Evolutionary conservation across 805 yeast species (phyloP).

Genomic region (Barnettozyma siamensis): DNA sequence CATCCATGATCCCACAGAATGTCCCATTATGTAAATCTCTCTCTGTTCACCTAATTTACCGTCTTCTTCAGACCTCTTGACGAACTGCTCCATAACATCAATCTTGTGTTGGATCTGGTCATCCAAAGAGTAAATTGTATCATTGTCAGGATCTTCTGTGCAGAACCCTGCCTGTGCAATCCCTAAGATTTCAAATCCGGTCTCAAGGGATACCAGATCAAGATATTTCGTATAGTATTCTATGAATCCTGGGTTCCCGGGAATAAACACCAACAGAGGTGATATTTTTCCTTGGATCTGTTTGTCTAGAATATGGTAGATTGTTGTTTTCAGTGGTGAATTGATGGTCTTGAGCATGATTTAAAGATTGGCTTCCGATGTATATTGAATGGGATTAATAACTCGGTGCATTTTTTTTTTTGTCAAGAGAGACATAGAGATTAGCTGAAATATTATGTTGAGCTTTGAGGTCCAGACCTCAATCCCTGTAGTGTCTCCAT

Average conservation of each 20-base stretch:
- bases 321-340: neutral
- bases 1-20: constrained; percentile 68
- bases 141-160: constrained; percentile 9
- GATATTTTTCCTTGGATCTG: neutral
- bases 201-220: constrained; percentile 37
- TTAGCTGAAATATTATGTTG: too few relatives aligned
- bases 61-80: neutral
- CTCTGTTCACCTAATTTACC: constrained; percentile 14
- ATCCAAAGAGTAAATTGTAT: constrained; percentile 35
- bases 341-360: neutral
- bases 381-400: too few relatives aligned
- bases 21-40: constrained; percentile 50
- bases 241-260: constrained; percentile 75
- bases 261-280: constrained; percentile 52
- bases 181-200: constrained; percentile 44
- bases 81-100: constrained; percentile 31
- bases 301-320: neutral
- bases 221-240: constrained; percentile 58
- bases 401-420: too few relatives aligned
- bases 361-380: too few relatives aligned
- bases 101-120: constrained; percentile 57
- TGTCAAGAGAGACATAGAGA: too few relatives aligned
- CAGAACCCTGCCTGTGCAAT: constrained; percentile 62
- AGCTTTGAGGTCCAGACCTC: too few relatives aligned
- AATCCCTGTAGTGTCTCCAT: too few relatives aligned